phyloP scores from a whole-genome alignment of 306 rosid species.

The Bauhinia variegata region DNA sequence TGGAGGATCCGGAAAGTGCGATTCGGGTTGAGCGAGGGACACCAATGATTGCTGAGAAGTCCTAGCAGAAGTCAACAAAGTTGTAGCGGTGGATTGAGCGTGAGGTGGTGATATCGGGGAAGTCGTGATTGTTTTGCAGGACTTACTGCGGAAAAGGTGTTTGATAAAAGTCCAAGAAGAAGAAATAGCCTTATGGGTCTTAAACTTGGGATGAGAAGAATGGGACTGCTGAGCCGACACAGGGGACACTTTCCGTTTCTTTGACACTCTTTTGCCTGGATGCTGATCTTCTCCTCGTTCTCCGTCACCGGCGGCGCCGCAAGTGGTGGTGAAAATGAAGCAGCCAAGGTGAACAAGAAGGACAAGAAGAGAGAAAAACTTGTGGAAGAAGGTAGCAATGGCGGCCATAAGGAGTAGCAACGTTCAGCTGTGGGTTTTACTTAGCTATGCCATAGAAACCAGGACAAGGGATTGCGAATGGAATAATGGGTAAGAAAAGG shows the following conservation, averaged over 20 bases:
- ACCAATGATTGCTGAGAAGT: slow-evolving; percentile 44
- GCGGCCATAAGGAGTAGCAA: slow-evolving; percentile 61
- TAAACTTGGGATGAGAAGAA: slow-evolving; percentile 57
- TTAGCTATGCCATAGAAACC: slow-evolving; percentile 30
- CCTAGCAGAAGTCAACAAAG: slow-evolving; percentile 30
- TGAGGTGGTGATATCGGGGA: slow-evolving; percentile 39
- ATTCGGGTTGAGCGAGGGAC: slow-evolving; percentile 46
- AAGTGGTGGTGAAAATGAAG: slow-evolving; percentile 59
- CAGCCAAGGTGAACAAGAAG: slow-evolving; percentile 83
- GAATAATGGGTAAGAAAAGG: no score
- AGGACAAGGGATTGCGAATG: not conserved
- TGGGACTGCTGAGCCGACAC: slow-evolving; percentile 34
- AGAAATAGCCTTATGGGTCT: slow-evolving; percentile 62
- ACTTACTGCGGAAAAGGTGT: slow-evolving; percentile 63
- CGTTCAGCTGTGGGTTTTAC: slow-evolving; percentile 12
- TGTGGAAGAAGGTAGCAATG: slow-evolving; percentile 49
- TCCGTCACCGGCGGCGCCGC: not conserved
- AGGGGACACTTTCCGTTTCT: slow-evolving; percentile 59
- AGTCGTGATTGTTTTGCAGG: slow-evolving; percentile 42
- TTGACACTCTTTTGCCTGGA: slow-evolving; percentile 16
- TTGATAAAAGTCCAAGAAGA: slow-evolving; percentile 85
- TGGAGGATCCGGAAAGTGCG: slow-evolving; percentile 14
- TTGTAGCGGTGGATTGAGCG: slow-evolving; percentile 49
- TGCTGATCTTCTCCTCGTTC: not conserved
- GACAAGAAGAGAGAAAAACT: slow-evolving; percentile 51